phyloP scores from a whole-genome alignment of 306 rosid genomes.

The Inga leiocalycina region DNA sequence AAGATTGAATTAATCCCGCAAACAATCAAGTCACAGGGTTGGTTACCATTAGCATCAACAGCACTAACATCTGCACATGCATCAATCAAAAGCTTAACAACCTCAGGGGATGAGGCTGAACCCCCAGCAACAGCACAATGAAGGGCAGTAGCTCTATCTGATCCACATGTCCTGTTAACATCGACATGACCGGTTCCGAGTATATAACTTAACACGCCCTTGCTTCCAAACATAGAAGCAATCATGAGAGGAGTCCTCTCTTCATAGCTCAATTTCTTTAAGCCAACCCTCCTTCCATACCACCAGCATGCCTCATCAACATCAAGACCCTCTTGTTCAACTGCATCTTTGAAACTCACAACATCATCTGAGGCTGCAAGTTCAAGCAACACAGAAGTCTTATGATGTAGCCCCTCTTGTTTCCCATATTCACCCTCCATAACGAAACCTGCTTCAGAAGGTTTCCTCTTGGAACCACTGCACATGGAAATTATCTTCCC shows the following conservation, averaged over 20 bases:
- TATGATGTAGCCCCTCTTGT: conserved; percentile 39
- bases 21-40: conserved; percentile 52
- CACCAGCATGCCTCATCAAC: conserved; percentile 67
- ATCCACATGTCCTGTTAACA: conserved; percentile 63
- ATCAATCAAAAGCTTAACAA: conserved; percentile 67
- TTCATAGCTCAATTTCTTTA: conserved; percentile 64
- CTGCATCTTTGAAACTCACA: conserved; percentile 57
- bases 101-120: conserved; percentile 56
- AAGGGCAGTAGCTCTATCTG: conserved; percentile 77
- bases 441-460: conserved; percentile 46
- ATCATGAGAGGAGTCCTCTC: conserved; percentile 86
- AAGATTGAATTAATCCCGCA: conserved; percentile 30
- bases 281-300: conserved; percentile 78
- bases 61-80: conserved; percentile 61
- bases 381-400: conserved; percentile 61
- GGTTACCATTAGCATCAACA: conserved; percentile 64
- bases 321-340: conserved; percentile 56
- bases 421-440: conserved; percentile 51
- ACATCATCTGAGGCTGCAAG: conserved; percentile 64
- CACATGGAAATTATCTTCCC: conserved; percentile 55
- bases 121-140: conserved; percentile 83
- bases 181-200: conserved; percentile 55
- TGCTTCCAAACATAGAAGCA: conserved; percentile 86
- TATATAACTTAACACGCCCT: conserved; percentile 56
- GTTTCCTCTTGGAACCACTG: conserved; percentile 63